These are phyloP conservation scores for Alternaria incomplexa DNA, from an alignment of 2,329 filamentous ascomycete genomes.

Conservation along the genomic window DNA sequence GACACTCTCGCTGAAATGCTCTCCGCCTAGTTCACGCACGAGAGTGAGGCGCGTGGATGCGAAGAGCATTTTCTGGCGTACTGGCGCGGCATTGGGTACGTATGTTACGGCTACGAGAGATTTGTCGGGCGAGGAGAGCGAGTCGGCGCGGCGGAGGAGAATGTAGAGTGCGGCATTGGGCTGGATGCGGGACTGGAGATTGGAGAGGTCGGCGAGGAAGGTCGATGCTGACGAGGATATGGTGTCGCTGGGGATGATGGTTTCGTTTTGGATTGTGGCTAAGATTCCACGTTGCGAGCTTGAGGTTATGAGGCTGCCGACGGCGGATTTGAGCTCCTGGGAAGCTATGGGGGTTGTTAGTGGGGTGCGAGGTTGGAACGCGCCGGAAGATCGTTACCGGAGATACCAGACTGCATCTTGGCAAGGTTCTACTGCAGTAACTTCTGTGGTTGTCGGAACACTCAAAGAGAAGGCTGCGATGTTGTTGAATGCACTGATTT, in stretches of 20 bases:
- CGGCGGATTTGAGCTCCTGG: slow-evolving; percentile 75
- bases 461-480: background rate
- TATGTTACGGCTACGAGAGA: slow-evolving; percentile 73
- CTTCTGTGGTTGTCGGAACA: background rate
- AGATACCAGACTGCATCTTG: slow-evolving; percentile 80
- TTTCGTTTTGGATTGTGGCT: slow-evolving; percentile 71
- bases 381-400: slow-evolving; percentile 57
- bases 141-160: slow-evolving; percentile 71
- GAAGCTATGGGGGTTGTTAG: slow-evolving; percentile 61
- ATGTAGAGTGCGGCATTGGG: slow-evolving; percentile 74
- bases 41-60: slow-evolving; percentile 78
- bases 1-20: slow-evolving; percentile 78
- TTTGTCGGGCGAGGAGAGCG: slow-evolving; percentile 47
- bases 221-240: slow-evolving; percentile 59
- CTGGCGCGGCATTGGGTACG: slow-evolving; percentile 77
- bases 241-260: slow-evolving; percentile 66
- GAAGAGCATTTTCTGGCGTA: slow-evolving; percentile 87
- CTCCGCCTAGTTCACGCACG: slow-evolving; percentile 75
- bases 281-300: slow-evolving; percentile 71
- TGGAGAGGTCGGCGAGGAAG: slow-evolving; percentile 69
- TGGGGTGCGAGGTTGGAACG: background rate
- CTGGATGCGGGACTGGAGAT: slow-evolving; percentile 68
- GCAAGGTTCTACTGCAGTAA: background rate
- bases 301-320: slow-evolving; percentile 71
- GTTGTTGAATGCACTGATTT: background rate